phyloP scores from a whole-genome alignment of 2,329 filamentous ascomycete genomes.

The Fusarium falciforme region DNA sequence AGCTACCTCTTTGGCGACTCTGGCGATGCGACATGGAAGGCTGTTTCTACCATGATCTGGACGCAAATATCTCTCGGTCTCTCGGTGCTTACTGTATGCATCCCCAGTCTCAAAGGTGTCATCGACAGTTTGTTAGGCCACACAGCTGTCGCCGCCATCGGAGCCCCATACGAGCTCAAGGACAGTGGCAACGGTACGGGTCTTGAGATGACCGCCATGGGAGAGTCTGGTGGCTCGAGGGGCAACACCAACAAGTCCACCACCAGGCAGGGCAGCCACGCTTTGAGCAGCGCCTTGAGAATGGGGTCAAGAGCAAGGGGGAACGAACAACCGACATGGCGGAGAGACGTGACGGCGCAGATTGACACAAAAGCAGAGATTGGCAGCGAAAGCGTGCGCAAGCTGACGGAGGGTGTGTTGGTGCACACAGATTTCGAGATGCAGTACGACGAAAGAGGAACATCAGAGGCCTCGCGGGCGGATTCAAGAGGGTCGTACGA shows the following conservation, averaged over 20 bases:
- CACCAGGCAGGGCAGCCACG: neutral
- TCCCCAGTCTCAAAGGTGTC: conserved; percentile 38
- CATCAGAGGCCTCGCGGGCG: conserved; percentile 9
- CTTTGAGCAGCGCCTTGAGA: conserved; percentile 1
- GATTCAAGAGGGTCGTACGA: conserved; percentile 36
- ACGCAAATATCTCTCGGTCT: conserved; percentile 35
- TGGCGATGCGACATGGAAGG: conserved; percentile 29
- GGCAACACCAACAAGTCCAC: conserved; percentile 16
- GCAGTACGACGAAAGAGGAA: conserved; percentile 35
- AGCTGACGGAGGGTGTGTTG: conserved; percentile 38
- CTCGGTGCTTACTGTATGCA: conserved; percentile 38
- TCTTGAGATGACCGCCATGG: conserved; percentile 27
- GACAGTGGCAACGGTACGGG: conserved; percentile 32
- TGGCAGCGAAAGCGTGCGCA: conserved; percentile 38
- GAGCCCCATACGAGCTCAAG: conserved; percentile 36
- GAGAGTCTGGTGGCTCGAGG: conserved; percentile 8
- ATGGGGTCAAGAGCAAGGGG: conserved; percentile 5
- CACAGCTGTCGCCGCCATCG: conserved; percentile 31
- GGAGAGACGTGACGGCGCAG: conserved; percentile 16
- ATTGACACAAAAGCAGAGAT: conserved; percentile 9
- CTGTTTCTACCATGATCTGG: conserved; percentile 33
- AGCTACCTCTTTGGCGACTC: conserved; percentile 26
- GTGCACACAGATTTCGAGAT: conserved; percentile 40
- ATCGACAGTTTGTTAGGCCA: conserved; percentile 39
- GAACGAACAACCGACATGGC: conserved; percentile 19